Evolutionary conservation across 306 rosid genomes (phyloP).

Genomic region (Fragaria nilgerrensis): DNA sequence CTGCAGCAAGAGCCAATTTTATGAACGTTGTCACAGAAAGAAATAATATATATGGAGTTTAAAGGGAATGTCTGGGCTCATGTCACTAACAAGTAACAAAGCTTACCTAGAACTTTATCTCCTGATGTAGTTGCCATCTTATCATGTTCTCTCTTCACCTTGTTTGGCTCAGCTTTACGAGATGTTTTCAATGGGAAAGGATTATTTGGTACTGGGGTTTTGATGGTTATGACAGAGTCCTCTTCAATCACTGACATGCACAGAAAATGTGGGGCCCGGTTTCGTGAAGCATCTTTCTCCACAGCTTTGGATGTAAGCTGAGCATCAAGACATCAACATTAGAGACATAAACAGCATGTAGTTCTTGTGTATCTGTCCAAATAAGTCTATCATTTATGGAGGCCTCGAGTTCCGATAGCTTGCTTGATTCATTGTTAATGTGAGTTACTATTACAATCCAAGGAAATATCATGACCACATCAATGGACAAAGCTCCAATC

Average conservation of each 20-base stretch:
- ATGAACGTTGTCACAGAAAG: constrained; percentile 1
- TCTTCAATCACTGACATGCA: constrained; percentile 70
- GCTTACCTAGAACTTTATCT: constrained; percentile 49
- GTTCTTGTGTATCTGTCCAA: background rate
- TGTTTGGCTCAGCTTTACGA: constrained; percentile 33
- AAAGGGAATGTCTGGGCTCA: constrained; percentile 12
- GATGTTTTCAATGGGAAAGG: constrained; percentile 55
- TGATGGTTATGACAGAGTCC: constrained; percentile 54
- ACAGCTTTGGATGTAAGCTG: constrained; percentile 76
- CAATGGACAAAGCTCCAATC: background rate
- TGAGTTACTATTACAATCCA: background rate
- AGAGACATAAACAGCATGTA: background rate
- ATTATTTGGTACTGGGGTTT: constrained; percentile 38
- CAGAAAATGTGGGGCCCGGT: constrained; percentile 53
- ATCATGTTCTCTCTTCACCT: constrained; percentile 25
- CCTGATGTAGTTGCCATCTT: constrained; percentile 34
- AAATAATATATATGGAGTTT: background rate
- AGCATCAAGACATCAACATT: constrained; percentile 22
- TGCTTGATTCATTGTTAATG: background rate
- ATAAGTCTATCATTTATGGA: background rate
- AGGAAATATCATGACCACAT: background rate
- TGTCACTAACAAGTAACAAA: constrained; percentile 15
- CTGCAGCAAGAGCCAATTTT: constrained; percentile 39
- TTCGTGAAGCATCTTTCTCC: constrained; percentile 42
- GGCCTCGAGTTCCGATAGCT: background rate